Evolutionary conservation across 2,329 filamentous ascomycete genomes (phyloP).

Genomic region (Sodiomyces alkalinus): DNA sequence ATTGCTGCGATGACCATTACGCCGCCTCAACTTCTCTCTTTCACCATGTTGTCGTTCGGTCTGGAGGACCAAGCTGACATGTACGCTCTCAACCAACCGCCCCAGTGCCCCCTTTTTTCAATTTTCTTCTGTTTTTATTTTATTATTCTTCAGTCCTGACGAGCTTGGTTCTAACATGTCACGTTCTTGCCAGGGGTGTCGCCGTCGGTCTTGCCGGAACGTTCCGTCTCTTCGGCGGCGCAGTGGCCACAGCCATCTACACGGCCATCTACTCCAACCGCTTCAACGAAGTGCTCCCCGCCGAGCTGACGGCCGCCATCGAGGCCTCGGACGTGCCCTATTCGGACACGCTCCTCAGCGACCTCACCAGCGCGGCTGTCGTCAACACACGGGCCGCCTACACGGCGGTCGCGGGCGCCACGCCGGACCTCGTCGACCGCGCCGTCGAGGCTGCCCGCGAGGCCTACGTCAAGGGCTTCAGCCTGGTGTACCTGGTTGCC

Average conservation of each 20-base stretch:
- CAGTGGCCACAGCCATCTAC: slow-evolving; percentile 22
- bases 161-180: no score
- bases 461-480: slow-evolving; percentile 18
- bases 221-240: slow-evolving; percentile 20
- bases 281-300: slow-evolving; percentile 12
- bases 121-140: no score
- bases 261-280: slow-evolving; percentile 17
- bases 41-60: slow-evolving; percentile 19
- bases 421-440: slow-evolving; percentile 11
- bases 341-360: slow-evolving; percentile 7
- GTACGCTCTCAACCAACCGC: slow-evolving; percentile 4
- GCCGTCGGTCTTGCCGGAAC: slow-evolving; percentile 21
- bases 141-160: no score
- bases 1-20: slow-evolving; percentile 15
- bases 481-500: slow-evolving; percentile 18
- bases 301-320: slow-evolving; percentile 10
- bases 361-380: slow-evolving; percentile 13
- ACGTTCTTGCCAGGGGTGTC: slow-evolving; percentile 12
- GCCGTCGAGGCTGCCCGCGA: slow-evolving; percentile 14
- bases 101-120: no score
- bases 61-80: slow-evolving; percentile 19
- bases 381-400: slow-evolving; percentile 18
- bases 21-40: slow-evolving; percentile 16
- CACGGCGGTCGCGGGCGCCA: slow-evolving; percentile 12
- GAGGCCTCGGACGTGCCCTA: slow-evolving; percentile 8